Evolutionary conservation across 345 rosid species (phyloP), one percentile per base, ranked within the genome.

Genomic region (Rhodomyrtus tomentosa): DNA sequence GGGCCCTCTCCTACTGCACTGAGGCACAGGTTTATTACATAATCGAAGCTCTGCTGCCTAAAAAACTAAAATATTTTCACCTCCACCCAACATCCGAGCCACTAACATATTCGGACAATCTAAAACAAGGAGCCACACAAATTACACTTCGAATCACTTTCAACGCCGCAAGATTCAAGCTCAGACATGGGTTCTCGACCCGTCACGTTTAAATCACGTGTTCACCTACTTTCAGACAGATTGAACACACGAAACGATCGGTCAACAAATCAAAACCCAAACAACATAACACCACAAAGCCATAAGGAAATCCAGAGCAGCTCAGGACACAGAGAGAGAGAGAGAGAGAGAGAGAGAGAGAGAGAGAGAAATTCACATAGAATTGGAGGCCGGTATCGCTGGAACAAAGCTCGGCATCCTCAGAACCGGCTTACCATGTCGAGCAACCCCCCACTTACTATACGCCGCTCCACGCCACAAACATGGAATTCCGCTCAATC

Each of bases 381-480:
- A 84, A 89, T 84, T 93, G n/a, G 91, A 88, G 84, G 80, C 72
- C 16, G 95, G 81, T 56, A 83, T 68, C 9, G 90, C 42, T 79
- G 93, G 91, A 82, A 87, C 87, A 81, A 88, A 91, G 89, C 94
- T 90, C 82, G 93, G 93, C 94, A 93, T 91, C 87, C 87, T 86
- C 85, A 88, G 85, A 68, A 83, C 86, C 83, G 86, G 88, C 80
- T 87, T 86, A 83, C 86, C 87, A 88, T 88, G 88, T 82, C 88
- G 85, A 50, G 89, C 88, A 83, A 83, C 89, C 91, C 74, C 50
- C 85, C 55, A 12, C 11, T 40, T 49, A 49, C 50, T 49, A 49
- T 49, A 49, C 50, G 14, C 50, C 50, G 50, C 50, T 49, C 50
- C 50, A 25, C 36, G 20, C 48, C 81, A 38, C 50, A 7, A 83